Conservation (phyloP, 2,329 filamentous ascomycete genomes). For the Pseudogymnoascus sp. region DNA sequence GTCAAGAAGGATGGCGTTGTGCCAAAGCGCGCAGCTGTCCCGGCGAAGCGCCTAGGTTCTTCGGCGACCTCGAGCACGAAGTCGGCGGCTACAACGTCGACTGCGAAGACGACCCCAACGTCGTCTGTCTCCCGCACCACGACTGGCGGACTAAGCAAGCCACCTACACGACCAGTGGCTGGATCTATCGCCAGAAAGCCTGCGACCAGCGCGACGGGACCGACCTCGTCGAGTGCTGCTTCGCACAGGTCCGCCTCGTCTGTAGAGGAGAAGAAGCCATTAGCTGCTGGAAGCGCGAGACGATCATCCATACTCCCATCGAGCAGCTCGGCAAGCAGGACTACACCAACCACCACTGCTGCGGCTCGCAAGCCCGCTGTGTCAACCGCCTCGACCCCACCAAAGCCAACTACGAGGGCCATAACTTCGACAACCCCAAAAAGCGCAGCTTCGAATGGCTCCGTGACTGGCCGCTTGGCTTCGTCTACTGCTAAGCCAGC, state of each 20-base stretch:
- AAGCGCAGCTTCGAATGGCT: slow-evolving; percentile 24
- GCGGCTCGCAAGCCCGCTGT: slow-evolving; percentile 26
- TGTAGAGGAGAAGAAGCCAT: slow-evolving; percentile 25
- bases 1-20: slow-evolving; percentile 27
- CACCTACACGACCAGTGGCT: slow-evolving; percentile 24
- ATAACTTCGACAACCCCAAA: slow-evolving; percentile 31
- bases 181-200: slow-evolving; percentile 24
- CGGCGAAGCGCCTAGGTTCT: slow-evolving; percentile 21
- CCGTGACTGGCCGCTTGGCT: slow-evolving; percentile 27
- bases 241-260: slow-evolving; percentile 23
- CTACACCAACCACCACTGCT: slow-evolving; percentile 11
- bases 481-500: slow-evolving; percentile 25
- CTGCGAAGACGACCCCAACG: slow-evolving; percentile 10
- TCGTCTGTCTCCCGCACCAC: slow-evolving; percentile 22
- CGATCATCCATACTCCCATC: slow-evolving; percentile 11
- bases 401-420: slow-evolving; percentile 30
- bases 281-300: slow-evolving; percentile 11
- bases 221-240: slow-evolving; percentile 22
- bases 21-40: slow-evolving; percentile 20
- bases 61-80: slow-evolving; percentile 16
- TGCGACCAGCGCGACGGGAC: slow-evolving; percentile 23
- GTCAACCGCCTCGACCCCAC: slow-evolving; percentile 25
- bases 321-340: slow-evolving; percentile 4
- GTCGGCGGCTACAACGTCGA: slow-evolving; percentile 21
- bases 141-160: slow-evolving; percentile 26